Evolutionary conservation across 2,329 filamentous ascomycete species (phyloP), one percentile per base, ranked within the genome.

Genomic region (Pseudogymnoascus sp.): DNA sequence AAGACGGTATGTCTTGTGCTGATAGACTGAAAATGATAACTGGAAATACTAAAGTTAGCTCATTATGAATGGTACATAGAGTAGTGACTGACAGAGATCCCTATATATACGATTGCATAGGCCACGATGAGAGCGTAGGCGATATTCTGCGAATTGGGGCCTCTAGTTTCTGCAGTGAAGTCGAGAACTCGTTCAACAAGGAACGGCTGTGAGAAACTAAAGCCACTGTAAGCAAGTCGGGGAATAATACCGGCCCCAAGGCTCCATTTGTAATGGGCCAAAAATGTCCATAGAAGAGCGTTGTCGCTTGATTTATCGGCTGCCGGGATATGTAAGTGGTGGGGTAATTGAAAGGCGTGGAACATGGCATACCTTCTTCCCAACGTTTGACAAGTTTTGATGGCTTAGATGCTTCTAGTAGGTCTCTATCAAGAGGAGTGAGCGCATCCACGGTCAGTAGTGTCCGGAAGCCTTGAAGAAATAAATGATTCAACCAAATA

Each of bases 121-220:
- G 77, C 77, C 1, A 72, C 76, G 49, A 80, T 75, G 5, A 80
- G 72, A 4, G 76, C 75, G 39, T 73, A 74, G 0, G 73, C 74
- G 1, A 65, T 64, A 22, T 73, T 71, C 0, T 63, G 66, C 1
- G 66, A 70, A 6, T 67, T 65, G 58, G 72, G 62, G 7, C 60
- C 66, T 19, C 68, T 65, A 0, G 73, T 67, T 35, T 66, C 67
- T 14, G 70, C 66, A 2, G 75, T 71, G n/a, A 72, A 72, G 5
- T 63, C 58, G 23, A 78, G 70, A 0, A 73, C 67, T 1, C 72
- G 68, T 28, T 72, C 70, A 65, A 80, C 75, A 23, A 81, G 74
- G 23, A 80, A 76, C 0, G 79, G 78, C 38, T 81, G 79, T 4
- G 75, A 72, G 60, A 79, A 79, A 5, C 68, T 75, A 66, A 81